Conservation (phyloP, 2,329 filamentous ascomycete genomes). For the Botrytis cinerea region DNA sequence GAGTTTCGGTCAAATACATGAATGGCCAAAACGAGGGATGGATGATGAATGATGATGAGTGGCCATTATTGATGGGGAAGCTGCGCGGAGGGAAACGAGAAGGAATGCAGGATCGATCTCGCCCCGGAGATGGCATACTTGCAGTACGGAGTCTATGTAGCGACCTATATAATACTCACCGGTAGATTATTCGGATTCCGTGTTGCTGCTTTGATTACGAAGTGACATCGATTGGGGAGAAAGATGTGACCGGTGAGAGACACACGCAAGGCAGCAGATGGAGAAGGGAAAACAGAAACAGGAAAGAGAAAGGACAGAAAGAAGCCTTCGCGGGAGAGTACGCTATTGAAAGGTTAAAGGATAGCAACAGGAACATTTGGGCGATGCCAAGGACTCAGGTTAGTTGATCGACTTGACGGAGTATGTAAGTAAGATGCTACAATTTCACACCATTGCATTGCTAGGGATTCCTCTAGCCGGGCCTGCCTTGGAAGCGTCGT, state of each 20-base stretch:
- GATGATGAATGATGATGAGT: not conserved
- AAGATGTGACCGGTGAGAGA: not conserved
- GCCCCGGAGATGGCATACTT: not conserved
- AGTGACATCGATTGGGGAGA: not conserved
- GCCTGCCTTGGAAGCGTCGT: not conserved
- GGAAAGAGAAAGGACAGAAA: not conserved
- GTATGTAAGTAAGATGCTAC: not conserved
- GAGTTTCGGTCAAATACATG: not conserved
- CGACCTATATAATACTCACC: not conserved
- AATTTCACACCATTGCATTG: not conserved
- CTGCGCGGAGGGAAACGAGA: not conserved
- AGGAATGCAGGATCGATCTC: slow-evolving; percentile 6
- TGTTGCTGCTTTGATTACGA: not conserved
- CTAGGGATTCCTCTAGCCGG: not conserved
- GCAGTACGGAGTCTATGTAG: not conserved
- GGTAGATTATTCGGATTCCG: not conserved
- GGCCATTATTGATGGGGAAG: not conserved
- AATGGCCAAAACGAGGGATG: not conserved
- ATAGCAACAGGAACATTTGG: not conserved
- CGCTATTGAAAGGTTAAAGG: not conserved
- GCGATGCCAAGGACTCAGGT: not conserved
- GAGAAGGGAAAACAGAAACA: not conserved
- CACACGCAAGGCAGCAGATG: not conserved
- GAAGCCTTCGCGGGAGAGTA: not conserved
- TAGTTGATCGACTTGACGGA: not conserved